A percentile compares a stretch with the other conserved stretches of the same genome.
These are phyloP conservation scores for Noccaea caerulescens DNA, from an alignment of 345 rosid genomes.

Conservation along the genomic window DNA sequence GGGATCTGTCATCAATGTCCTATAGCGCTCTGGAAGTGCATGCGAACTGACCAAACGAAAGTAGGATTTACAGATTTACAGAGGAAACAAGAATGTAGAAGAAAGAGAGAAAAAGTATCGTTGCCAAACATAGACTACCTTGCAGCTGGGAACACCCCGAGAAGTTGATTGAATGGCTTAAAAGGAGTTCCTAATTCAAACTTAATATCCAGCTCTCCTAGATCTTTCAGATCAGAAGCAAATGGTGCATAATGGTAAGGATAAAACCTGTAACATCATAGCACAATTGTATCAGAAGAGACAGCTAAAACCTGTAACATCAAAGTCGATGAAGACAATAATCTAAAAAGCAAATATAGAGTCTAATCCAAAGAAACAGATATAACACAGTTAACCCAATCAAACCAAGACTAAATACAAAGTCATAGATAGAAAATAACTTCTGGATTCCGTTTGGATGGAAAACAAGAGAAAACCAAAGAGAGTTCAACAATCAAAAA, in stretches of 20 bases:
- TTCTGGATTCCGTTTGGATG: background rate
- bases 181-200: slow-evolving; percentile 88
- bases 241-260: slow-evolving; percentile 99
- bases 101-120: slow-evolving; percentile 6
- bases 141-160: slow-evolving; percentile 98
- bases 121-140: slow-evolving; percentile 53
- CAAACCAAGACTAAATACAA: slow-evolving; percentile 1
- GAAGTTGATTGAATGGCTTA: slow-evolving; percentile 92
- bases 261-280: slow-evolving; percentile 71
- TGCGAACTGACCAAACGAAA: slow-evolving; percentile 68
- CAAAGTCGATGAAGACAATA: background rate
- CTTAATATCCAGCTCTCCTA: slow-evolving; percentile 67
- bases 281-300: slow-evolving; percentile 12
- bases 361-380: slow-evolving; percentile 2
- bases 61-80: background rate
- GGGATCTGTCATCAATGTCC: slow-evolving; percentile 89
- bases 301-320: slow-evolving; percentile 2
- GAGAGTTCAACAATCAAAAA: background rate
- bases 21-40: slow-evolving; percentile 85
- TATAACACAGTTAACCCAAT: slow-evolving; percentile 11
- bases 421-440: background rate
- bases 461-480: background rate
- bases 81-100: slow-evolving; percentile 3
- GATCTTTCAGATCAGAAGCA: slow-evolving; percentile 95
- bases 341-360: background rate